These are phyloP conservation scores for Saccharum spontaneum DNA, from an alignment of 176 grass and related monocot species.

Conservation along the genomic window DNA sequence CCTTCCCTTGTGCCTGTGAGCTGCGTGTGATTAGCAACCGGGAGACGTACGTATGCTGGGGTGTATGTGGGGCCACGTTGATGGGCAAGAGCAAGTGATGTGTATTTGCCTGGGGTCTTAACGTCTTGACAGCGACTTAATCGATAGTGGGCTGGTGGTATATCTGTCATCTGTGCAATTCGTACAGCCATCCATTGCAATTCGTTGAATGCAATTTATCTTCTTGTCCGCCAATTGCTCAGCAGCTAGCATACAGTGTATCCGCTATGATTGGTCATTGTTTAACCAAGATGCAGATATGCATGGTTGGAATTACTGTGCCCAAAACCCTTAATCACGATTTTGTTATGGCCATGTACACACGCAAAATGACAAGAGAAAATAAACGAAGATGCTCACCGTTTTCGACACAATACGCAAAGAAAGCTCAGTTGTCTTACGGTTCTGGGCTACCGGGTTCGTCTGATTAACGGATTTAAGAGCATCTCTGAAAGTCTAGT, in stretches of 20 bases:
- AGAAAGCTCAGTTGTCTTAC: too few species aligned
- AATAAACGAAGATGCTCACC: too few species aligned
- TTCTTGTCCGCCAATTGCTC: constrained; percentile 15
- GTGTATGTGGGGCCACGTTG: constrained; percentile 10
- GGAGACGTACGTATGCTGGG: not conserved
- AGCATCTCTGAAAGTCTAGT: too few species aligned
- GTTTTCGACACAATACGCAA: too few species aligned
- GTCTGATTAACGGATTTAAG: too few species aligned
- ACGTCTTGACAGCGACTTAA: not conserved
- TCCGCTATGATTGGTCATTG: not conserved
- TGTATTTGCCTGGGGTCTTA: not conserved
- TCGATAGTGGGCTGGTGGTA: too few species aligned
- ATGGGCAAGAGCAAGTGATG: not conserved
- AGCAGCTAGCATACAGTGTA: not conserved
- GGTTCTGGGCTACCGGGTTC: too few species aligned
- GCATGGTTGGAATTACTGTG: too few species aligned
- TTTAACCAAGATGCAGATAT: not conserved
- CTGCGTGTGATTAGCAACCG: not conserved
- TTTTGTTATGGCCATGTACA: too few species aligned
- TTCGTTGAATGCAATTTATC: not conserved
- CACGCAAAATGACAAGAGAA: too few species aligned
- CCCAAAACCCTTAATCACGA: too few species aligned
- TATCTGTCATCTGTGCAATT: not conserved
- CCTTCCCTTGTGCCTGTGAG: too few species aligned
- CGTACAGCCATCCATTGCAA: not conserved